phyloP scores from a whole-genome alignment of 352 stramenopile species.

The Globisporangium nodosum region DNA sequence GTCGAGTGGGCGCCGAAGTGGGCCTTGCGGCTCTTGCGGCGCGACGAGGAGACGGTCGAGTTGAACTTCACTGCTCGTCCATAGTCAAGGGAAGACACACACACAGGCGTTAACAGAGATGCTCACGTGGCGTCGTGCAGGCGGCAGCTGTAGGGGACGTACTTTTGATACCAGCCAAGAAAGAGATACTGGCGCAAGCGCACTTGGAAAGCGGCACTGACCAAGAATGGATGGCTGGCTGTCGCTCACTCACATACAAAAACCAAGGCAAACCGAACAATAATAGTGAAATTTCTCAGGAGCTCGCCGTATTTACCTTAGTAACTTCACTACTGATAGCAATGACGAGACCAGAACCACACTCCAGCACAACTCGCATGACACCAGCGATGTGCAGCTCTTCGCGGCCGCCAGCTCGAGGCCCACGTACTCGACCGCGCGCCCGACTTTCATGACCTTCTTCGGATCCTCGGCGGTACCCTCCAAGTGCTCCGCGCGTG shows the following conservation, averaged over 20 bases:
- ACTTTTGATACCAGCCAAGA: slow-evolving; percentile 86
- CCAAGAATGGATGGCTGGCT: background rate
- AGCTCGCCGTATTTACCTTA: too few species aligned
- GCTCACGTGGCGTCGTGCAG: background rate
- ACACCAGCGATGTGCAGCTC: too few species aligned
- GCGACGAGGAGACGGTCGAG: slow-evolving; percentile 91
- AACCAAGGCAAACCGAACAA: too few species aligned
- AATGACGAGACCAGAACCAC: too few species aligned
- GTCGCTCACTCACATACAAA: background rate
- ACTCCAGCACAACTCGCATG: too few species aligned
- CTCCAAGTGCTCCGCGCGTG: too few species aligned
- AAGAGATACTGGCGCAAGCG: slow-evolving; percentile 61
- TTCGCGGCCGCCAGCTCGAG: too few species aligned
- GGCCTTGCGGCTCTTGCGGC: slow-evolving; percentile 98
- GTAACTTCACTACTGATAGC: too few species aligned
- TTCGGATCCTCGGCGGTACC: too few species aligned
- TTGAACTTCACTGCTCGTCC: slow-evolving; percentile 88
- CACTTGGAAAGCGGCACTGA: background rate
- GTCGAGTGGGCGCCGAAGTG: slow-evolving; percentile 98
- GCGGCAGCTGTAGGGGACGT: slow-evolving; percentile 18
- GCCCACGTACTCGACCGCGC: too few species aligned
- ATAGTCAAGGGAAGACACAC: background rate
- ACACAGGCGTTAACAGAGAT: background rate
- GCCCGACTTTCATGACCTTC: too few species aligned
- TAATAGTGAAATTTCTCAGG: too few species aligned